Evolutionary conservation across 306 rosid species (phyloP), one percentile per base, ranked within the genome.

Genomic region (Begonia masoniana): DNA sequence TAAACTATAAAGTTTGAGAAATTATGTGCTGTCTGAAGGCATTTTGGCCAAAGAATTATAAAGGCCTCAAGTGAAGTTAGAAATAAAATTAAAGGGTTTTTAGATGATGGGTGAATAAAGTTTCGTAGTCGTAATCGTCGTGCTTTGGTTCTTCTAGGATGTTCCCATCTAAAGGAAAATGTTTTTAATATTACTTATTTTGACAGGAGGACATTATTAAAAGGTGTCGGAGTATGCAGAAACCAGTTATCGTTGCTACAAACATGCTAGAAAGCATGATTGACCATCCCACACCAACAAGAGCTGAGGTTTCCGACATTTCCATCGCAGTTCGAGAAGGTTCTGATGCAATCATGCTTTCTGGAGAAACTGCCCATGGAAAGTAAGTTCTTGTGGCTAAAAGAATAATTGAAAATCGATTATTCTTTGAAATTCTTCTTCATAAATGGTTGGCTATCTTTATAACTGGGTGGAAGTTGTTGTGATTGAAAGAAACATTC

Each of bases 341-440:
- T 65, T 71, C 96, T 46, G 99, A 91, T 79, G 99, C 94, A 48
- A 68, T 86, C 72, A 91, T 91, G 99, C 96, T 91, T 60, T 91
- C 99, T n/a, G 99, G 99, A 68, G 99, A 91, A 79, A 91, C 99
- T 68, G 99, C 99, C 50, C 95, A 91, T 63, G 99, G 99, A 70
- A 85, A 86, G 99, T 91, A 70, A 59, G 99, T 63, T 21, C 31
- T 13, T 51, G 55, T 10, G 13, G 26, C 43, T 50, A 8, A 14
- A 26, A 51, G 21, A 13, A 3, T 2, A 41, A 21, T n/a, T 4
- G 31, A 14, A 50, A 50, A 15, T 50, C n/a, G 14, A 45, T 10
- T 45, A 50, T 21, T 50, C 26, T 45, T 47, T 10, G 13, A 47
- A 47, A 5, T 47, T 47, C 16, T 47, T 47, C 39, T 31, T 31